These are phyloP conservation scores for Epicoccum sorghinum DNA, from an alignment of 2,329 filamentous ascomycete genomes.

Conservation along the genomic window DNA sequence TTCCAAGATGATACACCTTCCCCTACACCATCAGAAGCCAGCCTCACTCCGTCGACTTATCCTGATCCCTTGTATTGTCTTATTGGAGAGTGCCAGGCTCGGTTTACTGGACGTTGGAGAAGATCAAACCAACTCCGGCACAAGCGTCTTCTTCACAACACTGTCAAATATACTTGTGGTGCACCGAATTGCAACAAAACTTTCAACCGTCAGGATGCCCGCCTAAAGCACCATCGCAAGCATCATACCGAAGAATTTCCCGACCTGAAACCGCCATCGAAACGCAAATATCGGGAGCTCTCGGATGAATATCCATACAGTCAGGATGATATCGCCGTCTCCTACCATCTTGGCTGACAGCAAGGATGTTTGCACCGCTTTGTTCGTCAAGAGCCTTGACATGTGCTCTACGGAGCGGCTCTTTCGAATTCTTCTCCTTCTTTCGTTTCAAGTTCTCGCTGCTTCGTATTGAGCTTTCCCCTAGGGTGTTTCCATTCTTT, in stretches of 20 bases:
- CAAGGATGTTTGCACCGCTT: too few relatives aligned
- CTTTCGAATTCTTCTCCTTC: too few relatives aligned
- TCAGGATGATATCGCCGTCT: too few relatives aligned
- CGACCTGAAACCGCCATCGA: not conserved
- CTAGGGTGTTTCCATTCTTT: too few relatives aligned
- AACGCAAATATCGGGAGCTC: not conserved
- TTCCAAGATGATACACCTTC: not conserved
- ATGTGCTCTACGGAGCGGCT: too few relatives aligned
- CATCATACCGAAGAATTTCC: not conserved
- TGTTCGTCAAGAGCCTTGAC: too few relatives aligned
- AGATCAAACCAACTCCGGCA: not conserved
- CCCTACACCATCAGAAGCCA: not conserved
- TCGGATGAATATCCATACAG: too few relatives aligned
- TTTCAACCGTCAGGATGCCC: not conserved
- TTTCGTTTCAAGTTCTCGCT: too few relatives aligned
- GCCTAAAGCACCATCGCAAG: constrained; percentile 1
- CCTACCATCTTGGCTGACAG: too few relatives aligned
- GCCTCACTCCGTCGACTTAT: not conserved
- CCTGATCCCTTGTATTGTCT: not conserved
- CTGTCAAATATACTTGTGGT: not conserved
- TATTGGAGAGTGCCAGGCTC: not conserved
- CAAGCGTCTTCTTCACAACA: not conserved
- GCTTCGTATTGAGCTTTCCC: too few relatives aligned
- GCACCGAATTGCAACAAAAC: not conserved
- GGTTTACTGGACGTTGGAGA: not conserved